Evolutionary conservation across 2,329 filamentous ascomycete genomes (phyloP), one percentile per base, ranked within the genome.

Genomic region (Botrytis medusae): DNA sequence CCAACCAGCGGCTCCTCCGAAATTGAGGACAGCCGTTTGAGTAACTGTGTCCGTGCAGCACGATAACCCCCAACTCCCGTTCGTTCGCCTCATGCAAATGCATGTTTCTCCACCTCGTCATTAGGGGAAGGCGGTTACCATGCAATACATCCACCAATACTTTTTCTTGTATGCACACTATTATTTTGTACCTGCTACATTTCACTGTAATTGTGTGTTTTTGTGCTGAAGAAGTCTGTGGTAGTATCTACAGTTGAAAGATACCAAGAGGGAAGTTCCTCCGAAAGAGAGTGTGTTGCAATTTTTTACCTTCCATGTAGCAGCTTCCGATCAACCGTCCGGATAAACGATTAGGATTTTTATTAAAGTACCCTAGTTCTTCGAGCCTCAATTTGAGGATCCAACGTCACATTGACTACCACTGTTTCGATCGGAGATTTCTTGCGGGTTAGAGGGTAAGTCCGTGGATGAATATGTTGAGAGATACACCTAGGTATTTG

Each of bases 61-160:
- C 68, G 54, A 70, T 61, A 70, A 70, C 51, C 48, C 54, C 68
- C 40, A 72, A 59, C 46, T 51, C 46, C 70, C 70, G 70, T 67
- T 59, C 60, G 61, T 48, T 16, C 63, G 25, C 29, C 37, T 64
- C 59, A 70, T 37, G 51, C 64, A 34, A 10, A 46, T 64, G 14
- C 12, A 61, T 25, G 25, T 64, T 57, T 46, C 62, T 65, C 42
- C 62, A 65, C 62, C 62, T 5, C 62, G 37, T 14, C 40, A 46
- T 40, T 18, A 64, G 20, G 10, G 42, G 29, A 64, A 46, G 29
- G 37, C 2, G 40, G 32, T 8, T 64, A 32, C n/a, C 51, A 57
- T 18, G 51, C 48, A 48, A 57, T 51, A 32, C n/a, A 51, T 48
- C 29, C 46, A 37, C 65, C 42, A 51, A 32, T 46, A n/a, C 12